Base-by-base conservation (phyloP, 768 basidiomycete genomes). In the Mycena filopes region DNA sequence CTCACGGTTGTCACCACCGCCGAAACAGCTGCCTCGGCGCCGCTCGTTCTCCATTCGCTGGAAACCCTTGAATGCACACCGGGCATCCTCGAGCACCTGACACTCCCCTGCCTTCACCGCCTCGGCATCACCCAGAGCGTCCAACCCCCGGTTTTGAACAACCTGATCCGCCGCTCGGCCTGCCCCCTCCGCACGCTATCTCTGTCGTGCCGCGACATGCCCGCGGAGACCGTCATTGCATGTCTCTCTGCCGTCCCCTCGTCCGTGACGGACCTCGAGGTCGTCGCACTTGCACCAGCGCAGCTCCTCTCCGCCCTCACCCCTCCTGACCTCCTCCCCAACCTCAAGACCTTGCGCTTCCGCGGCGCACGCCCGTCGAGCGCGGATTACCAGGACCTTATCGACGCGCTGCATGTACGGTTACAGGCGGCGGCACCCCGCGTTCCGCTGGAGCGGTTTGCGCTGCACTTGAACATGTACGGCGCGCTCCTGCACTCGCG, bases 21-120 rank as follows among this genome's bases (percentile, higher is more conserved):
- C 1, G 4, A 13, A 3, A 33, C 36, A 12, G 4, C 18, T 11
- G 13, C 25, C 10, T 25, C 38, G 16, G 6, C 33, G n/a, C n/a
- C 20, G 4, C 26, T 56, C 38, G 43, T 25, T 13, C 36, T 63
- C 4, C 2, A n/a, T 18, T 15, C 13, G 9, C 11, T 56, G 47
- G 47, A 55, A 45, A 31, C 54, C 2, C 29, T 62, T 1, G 18
- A 31, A 8, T 54, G 31, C 29, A 47, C 49, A 2, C 12, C 25
- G 2, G 29, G 25, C 12, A 23, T 63, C 18, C 25, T 63, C 7
- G 25, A 56, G n/a, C 18, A 43, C 25, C 20, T 63, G 31, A 56
- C 47, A 12, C 62, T 63, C 16, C 62, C 62, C 18, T 47, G 31
- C 21, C 62, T 63, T 21, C 26, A 28, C 4, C 53, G 31, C 1